phyloP scores from a whole-genome alignment of 2,329 filamentous ascomycete species.

The Corinectria fuckeliana region DNA sequence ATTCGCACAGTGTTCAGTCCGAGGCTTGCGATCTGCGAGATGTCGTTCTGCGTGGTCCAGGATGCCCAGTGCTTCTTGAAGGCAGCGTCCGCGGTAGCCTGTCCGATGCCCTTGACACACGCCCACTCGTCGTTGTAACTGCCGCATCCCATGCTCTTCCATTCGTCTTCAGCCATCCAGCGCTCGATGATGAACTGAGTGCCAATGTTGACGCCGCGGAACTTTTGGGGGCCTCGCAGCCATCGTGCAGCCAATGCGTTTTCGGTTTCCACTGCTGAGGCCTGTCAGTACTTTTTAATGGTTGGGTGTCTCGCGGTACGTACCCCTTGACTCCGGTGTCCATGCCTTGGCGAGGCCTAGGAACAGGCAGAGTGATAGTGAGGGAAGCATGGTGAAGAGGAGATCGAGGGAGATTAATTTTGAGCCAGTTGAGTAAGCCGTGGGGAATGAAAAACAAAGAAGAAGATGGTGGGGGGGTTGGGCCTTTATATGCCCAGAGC shows the following conservation, averaged over 20 bases:
- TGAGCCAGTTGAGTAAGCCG: neutral
- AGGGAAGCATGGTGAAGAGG: neutral
- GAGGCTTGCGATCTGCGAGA: conserved; percentile 32
- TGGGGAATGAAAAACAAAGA: neutral
- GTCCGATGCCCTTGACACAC: conserved; percentile 34
- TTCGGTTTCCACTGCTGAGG: neutral
- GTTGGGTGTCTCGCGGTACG: neutral
- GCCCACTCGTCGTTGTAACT: conserved; percentile 36
- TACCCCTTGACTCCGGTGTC: neutral
- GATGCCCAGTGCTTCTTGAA: conserved; percentile 37
- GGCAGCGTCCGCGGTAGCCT: conserved; percentile 28
- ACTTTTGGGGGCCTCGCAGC: conserved; percentile 21
- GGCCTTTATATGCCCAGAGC: neutral
- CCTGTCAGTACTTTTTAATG: neutral
- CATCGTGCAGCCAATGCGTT: conserved; percentile 20
- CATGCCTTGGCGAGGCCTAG: neutral
- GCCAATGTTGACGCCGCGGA: conserved; percentile 37
- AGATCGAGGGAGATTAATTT: neutral
- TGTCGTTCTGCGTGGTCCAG: conserved; percentile 33
- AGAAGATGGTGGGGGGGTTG: neutral
- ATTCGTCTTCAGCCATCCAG: conserved; percentile 35
- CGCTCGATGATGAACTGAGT: conserved; percentile 39
- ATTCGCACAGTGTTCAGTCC: conserved; percentile 37
- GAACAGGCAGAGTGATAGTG: neutral
- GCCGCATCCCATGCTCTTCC: conserved; percentile 35